phyloP scores from a whole-genome alignment of 2,329 filamentous ascomycete species.

The Stachybotrys elegans region DNA sequence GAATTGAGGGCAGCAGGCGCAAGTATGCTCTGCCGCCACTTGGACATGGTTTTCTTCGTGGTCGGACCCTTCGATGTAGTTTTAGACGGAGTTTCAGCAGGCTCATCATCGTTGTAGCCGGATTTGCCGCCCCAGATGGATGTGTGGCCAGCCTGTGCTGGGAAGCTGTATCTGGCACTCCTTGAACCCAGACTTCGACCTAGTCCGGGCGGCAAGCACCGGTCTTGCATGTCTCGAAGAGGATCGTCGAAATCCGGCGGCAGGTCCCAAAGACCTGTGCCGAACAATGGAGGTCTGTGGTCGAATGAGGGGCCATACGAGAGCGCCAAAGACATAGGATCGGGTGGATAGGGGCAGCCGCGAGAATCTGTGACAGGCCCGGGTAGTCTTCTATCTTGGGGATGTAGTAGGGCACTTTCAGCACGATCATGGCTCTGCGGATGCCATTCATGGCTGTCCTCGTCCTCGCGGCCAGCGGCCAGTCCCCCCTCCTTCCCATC shows the following conservation, averaged over 20 bases:
- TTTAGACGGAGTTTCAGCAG: constrained; percentile 26
- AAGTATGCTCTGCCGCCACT: neutral
- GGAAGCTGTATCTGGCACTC: constrained; percentile 25
- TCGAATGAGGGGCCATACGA: constrained; percentile 3
- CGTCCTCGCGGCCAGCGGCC: too few relatives aligned
- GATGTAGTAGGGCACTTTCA: too few relatives aligned
- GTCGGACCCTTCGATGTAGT: constrained; percentile 14
- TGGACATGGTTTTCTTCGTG: constrained; percentile 5
- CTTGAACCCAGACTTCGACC: constrained; percentile 7
- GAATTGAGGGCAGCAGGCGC: neutral
- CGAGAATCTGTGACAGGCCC: neutral
- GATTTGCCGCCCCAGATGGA: constrained; percentile 28
- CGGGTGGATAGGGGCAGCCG: constrained; percentile 8
- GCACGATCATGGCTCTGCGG: too few relatives aligned
- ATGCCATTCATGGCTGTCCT: too few relatives aligned
- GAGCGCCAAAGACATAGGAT: constrained; percentile 8
- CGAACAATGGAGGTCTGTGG: neutral
- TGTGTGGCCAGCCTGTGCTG: constrained; percentile 20
- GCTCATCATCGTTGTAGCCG: constrained; percentile 11
- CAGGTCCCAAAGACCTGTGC: neutral
- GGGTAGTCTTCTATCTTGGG: too few relatives aligned
- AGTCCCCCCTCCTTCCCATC: constrained; percentile 2
- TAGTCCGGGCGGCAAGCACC: constrained; percentile 1
- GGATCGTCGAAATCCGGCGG: neutral
- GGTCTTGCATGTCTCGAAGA: neutral